Evolutionary conservation across 2,329 filamentous ascomycete species (phyloP).

Genomic region (Aureobasidium leucospermi): DNA sequence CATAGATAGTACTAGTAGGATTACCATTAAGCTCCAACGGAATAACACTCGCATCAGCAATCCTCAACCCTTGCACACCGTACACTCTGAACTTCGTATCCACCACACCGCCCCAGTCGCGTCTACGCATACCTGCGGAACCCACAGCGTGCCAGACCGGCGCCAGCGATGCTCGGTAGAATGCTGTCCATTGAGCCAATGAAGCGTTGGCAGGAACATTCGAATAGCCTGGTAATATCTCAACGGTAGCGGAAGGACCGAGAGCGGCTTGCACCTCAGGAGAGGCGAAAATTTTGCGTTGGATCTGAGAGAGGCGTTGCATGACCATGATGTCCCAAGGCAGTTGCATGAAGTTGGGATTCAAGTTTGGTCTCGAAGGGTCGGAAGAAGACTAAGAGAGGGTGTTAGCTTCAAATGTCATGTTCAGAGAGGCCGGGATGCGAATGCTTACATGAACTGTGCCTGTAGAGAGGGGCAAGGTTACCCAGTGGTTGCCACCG

Average conservation of each 20-base stretch:
- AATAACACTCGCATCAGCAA: conserved; percentile 30
- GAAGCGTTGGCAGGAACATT: conserved; percentile 1
- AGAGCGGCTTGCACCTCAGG: neutral
- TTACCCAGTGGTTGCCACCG: conserved; percentile 28
- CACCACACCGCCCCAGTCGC: conserved; percentile 24
- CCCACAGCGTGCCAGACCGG: neutral
- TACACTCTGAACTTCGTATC: conserved; percentile 25
- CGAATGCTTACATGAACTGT: conserved; percentile 20
- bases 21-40: conserved; percentile 19
- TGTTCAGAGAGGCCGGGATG: too few species aligned
- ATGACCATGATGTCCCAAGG: conserved; percentile 28
- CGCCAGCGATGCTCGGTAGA: neutral
- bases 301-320: conserved; percentile 24
- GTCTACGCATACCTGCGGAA: conserved; percentile 18
- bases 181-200: conserved; percentile 13
- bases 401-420: neutral
- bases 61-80: conserved; percentile 23
- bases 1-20: conserved; percentile 20
- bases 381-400: conserved; percentile 20
- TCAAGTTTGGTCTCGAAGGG: conserved; percentile 29
- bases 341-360: conserved; percentile 35
- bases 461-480: conserved; percentile 29
- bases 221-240: conserved; percentile 20
- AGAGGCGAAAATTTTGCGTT: conserved; percentile 20
- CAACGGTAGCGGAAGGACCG: conserved; percentile 24